phyloP scores from a whole-genome alignment of 192 early-diverging fungal species.

The Rhizophagus clarus region DNA sequence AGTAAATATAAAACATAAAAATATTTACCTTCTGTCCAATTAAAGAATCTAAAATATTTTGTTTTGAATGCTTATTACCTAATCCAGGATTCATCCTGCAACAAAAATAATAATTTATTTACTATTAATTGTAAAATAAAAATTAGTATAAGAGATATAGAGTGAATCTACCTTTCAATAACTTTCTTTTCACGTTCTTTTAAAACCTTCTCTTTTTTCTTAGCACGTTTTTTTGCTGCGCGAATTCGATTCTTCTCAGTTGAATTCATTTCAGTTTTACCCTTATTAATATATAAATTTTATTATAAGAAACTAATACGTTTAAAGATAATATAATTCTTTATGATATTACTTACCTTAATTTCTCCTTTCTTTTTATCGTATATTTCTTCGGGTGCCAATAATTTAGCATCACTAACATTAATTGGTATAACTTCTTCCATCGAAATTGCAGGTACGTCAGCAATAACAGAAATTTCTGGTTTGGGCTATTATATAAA shows the following conservation, averaged over 20 bases:
- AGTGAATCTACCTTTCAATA: constrained; percentile 37
- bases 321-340: background rate
- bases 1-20: constrained; percentile 2
- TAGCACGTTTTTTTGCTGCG: constrained; percentile 65
- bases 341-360: constrained; percentile 42
- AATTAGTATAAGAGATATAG: background rate
- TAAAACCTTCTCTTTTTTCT: constrained; percentile 60
- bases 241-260: constrained; percentile 75
- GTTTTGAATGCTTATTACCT: constrained; percentile 50
- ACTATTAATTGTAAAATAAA: background rate
- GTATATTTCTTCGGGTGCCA: constrained; percentile 91
- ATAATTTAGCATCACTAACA: constrained; percentile 77
- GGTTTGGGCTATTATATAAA: constrained; percentile 46
- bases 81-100: constrained; percentile 41
- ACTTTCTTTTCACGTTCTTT: constrained; percentile 54
- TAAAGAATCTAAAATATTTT: constrained; percentile 62
- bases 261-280: constrained; percentile 75
- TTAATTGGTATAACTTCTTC: constrained; percentile 93
- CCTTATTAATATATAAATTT: constrained; percentile 22
- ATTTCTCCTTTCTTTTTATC: constrained; percentile 72
- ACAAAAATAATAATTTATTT: background rate
- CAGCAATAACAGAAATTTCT: constrained; percentile 77
- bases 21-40: constrained; percentile 56
- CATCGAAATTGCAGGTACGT: constrained; percentile 86
- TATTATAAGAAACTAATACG: background rate